A percentile compares a stretch with the other conserved stretches of the same genome.
Conservation (phyloP, 352 stramenopile genomes). For the Peronospora tabacina region DNA sequence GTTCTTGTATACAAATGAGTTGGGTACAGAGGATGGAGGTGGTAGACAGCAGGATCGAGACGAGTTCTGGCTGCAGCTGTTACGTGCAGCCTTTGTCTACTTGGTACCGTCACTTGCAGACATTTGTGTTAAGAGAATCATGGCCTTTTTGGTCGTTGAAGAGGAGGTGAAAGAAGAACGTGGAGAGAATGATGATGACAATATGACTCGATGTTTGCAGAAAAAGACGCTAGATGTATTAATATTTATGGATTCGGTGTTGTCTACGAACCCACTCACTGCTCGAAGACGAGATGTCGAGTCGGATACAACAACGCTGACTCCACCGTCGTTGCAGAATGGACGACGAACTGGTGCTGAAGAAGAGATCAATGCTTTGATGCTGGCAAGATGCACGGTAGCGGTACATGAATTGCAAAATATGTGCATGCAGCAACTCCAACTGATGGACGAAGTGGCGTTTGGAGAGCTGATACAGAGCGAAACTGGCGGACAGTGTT, state of each 20-base stretch:
- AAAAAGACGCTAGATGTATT: conserved; percentile 38
- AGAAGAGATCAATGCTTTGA: conserved; percentile 2
- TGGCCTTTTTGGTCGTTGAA: conserved; percentile 27
- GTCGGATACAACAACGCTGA: conserved; percentile 5
- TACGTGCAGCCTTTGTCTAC: conserved; percentile 66
- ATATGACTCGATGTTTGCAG: conserved; percentile 6
- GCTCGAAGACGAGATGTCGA: conserved; percentile 18
- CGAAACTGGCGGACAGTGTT: conserved; percentile 57
- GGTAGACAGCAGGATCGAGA: conserved; percentile 18
- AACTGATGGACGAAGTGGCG: conserved; percentile 34
- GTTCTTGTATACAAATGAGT: conserved; percentile 77
- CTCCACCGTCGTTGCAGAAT: conserved; percentile 18
- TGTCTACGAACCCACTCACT: conserved; percentile 38
- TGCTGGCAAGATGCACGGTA: conserved; percentile 19
- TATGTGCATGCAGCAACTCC: conserved; percentile 50
- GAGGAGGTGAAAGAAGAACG: conserved; percentile 7
- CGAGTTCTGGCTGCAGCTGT: conserved; percentile 57
- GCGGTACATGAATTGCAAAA: conserved; percentile 37
- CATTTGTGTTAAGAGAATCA: conserved; percentile 51
- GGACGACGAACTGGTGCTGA: conserved; percentile 7
- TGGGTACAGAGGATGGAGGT: conserved; percentile 9
- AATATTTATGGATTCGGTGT: conserved; percentile 50
- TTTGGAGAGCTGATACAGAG: conserved; percentile 56
- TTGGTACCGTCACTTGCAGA: conserved; percentile 56
- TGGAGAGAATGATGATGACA: conserved; percentile 4